phyloP scores from a whole-genome alignment of 345 rosid genomes.

The Syzygium oleosum region DNA sequence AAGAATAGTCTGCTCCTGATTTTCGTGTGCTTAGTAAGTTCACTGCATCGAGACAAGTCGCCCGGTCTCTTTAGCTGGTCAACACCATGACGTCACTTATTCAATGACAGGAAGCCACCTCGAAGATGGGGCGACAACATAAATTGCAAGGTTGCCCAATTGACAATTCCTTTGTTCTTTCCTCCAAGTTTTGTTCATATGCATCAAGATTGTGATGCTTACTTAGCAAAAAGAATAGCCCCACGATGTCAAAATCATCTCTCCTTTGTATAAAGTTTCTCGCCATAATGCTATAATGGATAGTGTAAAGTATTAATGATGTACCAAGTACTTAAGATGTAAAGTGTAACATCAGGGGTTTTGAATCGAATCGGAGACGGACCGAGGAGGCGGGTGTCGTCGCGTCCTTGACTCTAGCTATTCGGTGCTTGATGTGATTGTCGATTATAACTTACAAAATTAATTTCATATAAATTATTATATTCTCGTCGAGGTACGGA shows the following conservation, averaged over 20 bases:
- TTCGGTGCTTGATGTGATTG: not conserved
- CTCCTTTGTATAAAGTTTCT: not conserved
- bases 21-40: not conserved
- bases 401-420: accelerated
- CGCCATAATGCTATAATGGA: too few species aligned
- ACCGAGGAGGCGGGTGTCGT: not conserved
- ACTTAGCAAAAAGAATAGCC: not conserved
- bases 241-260: not conserved
- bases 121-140: not conserved
- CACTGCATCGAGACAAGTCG: not conserved
- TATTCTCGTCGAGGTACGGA: not conserved
- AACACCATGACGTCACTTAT: not conserved
- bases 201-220: not conserved
- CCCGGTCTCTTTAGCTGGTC: not conserved
- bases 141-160: not conserved
- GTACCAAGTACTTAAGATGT: not conserved
- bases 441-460: accelerated
- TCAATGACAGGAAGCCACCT: not conserved
- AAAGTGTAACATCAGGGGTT: not conserved
- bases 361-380: not conserved
- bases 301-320: not conserved
- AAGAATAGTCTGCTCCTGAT: not conserved
- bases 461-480: not conserved
- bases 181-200: not conserved
- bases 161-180: not conserved